phyloP scores from a whole-genome alignment of 257 asterid species.

The Oldenlandia corymbosa region DNA sequence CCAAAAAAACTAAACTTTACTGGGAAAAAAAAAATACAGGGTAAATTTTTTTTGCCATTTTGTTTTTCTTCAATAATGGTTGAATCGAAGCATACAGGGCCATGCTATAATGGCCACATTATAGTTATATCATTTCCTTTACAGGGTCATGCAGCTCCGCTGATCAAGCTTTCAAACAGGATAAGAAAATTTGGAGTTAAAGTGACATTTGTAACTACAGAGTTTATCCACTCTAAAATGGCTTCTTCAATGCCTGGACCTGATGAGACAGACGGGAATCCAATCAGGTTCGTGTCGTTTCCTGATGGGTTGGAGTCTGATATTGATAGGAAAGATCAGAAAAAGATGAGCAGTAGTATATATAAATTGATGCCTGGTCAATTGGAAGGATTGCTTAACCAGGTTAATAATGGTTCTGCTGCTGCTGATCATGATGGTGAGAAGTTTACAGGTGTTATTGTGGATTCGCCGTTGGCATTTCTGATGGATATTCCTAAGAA shows the following conservation, averaged over 20 bases:
- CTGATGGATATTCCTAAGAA: slow-evolving; percentile 37
- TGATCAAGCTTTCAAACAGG: slow-evolving; percentile 39
- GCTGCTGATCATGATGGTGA: background rate
- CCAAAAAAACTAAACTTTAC: too few species aligned
- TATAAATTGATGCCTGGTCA: slow-evolving; percentile 27
- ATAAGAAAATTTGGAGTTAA: slow-evolving; percentile 29
- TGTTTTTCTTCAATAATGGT: background rate
- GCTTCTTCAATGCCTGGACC: slow-evolving; percentile 11
- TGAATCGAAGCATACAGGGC: background rate
- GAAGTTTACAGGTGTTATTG: slow-evolving; percentile 33
- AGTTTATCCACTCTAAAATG: slow-evolving; percentile 10
- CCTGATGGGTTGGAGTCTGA: slow-evolving; percentile 35
- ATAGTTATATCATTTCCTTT: slow-evolving; percentile 39
- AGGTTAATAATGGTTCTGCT: slow-evolving; percentile 1
- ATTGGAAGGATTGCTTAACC: slow-evolving; percentile 29
- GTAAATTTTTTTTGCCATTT: background rate
- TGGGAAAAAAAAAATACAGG: too few species aligned
- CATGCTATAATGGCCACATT: slow-evolving; percentile 20
- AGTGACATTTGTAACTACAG: slow-evolving; percentile 41
- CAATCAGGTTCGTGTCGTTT: slow-evolving; percentile 23
- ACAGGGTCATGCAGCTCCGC: slow-evolving; percentile 52
- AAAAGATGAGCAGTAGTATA: slow-evolving; percentile 26
- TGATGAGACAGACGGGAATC: background rate
- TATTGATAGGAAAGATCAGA: slow-evolving; percentile 27
- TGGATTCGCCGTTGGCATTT: slow-evolving; percentile 35